phyloP scores from a whole-genome alignment of 805 yeast genomes.

The Candida lessepsii region DNA sequence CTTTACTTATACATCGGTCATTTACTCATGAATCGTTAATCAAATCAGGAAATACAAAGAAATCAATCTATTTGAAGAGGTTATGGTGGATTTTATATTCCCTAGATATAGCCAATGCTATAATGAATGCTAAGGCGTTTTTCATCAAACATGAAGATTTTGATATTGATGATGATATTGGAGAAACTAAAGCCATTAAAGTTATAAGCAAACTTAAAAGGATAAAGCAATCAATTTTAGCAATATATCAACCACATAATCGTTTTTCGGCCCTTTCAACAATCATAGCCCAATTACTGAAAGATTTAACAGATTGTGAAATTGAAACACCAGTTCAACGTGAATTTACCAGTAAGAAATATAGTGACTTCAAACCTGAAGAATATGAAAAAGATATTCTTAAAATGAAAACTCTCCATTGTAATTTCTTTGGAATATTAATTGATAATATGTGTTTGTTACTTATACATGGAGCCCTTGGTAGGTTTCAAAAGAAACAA shows the following conservation, averaged over 20 bases:
- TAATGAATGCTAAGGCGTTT: conserved; percentile 25
- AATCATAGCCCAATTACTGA: neutral
- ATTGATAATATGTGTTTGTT: neutral
- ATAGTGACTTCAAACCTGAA: conserved; percentile 1
- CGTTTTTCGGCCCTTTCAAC: no score
- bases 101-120: conserved; percentile 32
- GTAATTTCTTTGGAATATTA: neutral
- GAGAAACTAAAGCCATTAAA: conserved; percentile 1
- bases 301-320: neutral
- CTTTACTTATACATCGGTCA: conserved; percentile 12
- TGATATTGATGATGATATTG: conserved; percentile 16
- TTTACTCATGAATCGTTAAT: conserved; percentile 8
- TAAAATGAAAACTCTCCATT: neutral
- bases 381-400: neutral
- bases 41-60: neutral
- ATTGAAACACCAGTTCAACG: neutral
- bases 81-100: conserved; percentile 37
- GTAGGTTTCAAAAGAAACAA: neutral
- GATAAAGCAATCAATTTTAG: conserved; percentile 8
- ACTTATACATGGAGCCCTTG: neutral
- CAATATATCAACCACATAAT: conserved; percentile 14
- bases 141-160: conserved; percentile 32
- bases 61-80: conserved; percentile 21
- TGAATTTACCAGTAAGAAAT: neutral
- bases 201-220: conserved; percentile 1